Percentiles rank a stretch among this genome's conserved stretches.
Conservation (phyloP, 2,329 filamentous ascomycete genomes). For the Didymella pinodella region DNA sequence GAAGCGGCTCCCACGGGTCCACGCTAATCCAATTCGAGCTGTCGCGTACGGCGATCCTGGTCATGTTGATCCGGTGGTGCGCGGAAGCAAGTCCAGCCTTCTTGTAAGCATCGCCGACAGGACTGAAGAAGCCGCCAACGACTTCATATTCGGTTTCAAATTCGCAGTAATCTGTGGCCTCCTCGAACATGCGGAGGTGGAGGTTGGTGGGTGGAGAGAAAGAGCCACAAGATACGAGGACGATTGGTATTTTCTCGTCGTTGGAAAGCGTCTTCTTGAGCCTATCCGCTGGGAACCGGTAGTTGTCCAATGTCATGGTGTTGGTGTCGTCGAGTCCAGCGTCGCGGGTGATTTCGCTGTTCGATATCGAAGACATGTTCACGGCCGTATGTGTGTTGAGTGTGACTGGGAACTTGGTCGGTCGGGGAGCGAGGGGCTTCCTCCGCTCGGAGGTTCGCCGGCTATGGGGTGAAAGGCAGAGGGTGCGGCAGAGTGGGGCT, state of each 20-base stretch:
- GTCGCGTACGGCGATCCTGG: slow-evolving; percentile 78
- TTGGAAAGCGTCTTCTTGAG: slow-evolving; percentile 65
- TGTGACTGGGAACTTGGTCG: not conserved
- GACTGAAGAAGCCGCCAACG: slow-evolving; percentile 82
- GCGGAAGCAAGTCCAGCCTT: slow-evolving; percentile 80
- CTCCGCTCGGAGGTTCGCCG: slow-evolving; percentile 21
- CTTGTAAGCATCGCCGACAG: slow-evolving; percentile 79
- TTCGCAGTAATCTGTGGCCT: slow-evolving; percentile 81
- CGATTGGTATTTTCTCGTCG: slow-evolving; percentile 66
- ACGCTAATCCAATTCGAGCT: slow-evolving; percentile 57
- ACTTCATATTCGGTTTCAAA: slow-evolving; percentile 79
- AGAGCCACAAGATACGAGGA: slow-evolving; percentile 72
- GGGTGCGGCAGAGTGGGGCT: slow-evolving; percentile 13
- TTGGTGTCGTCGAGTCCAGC: slow-evolving; percentile 37
- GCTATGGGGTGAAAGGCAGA: slow-evolving; percentile 17
- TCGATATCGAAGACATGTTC: slow-evolving; percentile 36
- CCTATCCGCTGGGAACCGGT: slow-evolving; percentile 68
- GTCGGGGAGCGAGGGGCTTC: slow-evolving; percentile 20
- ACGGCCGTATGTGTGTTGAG: slow-evolving; percentile 10
- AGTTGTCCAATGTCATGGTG: slow-evolving; percentile 55
- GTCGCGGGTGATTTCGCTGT: slow-evolving; percentile 32
- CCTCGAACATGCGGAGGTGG: slow-evolving; percentile 86
- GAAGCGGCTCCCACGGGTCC: slow-evolving; percentile 73
- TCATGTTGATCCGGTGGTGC: slow-evolving; percentile 83
- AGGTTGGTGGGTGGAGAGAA: slow-evolving; percentile 80